phyloP scores from a whole-genome alignment of 176 grass and related monocot species.

The Alloteropsis semialata region DNA sequence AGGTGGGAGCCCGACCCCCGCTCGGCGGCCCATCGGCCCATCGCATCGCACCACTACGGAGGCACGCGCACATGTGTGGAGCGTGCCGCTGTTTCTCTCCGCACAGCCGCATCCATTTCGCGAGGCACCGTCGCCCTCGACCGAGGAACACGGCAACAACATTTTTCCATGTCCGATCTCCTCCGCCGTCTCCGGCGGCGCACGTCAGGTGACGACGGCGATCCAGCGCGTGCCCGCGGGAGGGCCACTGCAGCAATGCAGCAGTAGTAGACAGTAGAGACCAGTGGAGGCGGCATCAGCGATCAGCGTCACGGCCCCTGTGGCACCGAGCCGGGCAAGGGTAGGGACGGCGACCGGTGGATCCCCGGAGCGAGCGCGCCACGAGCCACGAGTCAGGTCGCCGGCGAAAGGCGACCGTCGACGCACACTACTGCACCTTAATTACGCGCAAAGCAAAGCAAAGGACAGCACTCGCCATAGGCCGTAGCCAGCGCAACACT shows the following conservation, averaged over 20 bases:
- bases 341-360: neutral
- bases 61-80: neutral
- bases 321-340: neutral
- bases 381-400: constrained; percentile 1
- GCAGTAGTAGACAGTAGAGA: neutral
- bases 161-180: neutral
- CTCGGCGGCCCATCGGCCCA: constrained; percentile 18
- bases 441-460: constrained; percentile 19
- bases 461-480: constrained; percentile 3
- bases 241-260: neutral
- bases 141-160: neutral
- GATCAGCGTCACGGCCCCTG: neutral
- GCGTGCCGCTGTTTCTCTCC: neutral
- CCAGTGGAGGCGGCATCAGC: neutral
- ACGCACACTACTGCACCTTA: neutral
- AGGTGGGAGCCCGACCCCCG: constrained; percentile 18
- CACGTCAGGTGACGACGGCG: neutral
- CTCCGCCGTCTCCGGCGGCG: neutral
- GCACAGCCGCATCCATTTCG: neutral
- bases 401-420: neutral
- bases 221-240: neutral
- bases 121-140: neutral
- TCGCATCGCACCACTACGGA: neutral
- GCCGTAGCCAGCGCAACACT: neutral
- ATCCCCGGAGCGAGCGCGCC: neutral